A percentile compares a stretch with the other conserved stretches of the same genome.
phyloP scores from a whole-genome alignment of 805 yeast species.

The Zygosaccharomyces pseudorouxii region DNA sequence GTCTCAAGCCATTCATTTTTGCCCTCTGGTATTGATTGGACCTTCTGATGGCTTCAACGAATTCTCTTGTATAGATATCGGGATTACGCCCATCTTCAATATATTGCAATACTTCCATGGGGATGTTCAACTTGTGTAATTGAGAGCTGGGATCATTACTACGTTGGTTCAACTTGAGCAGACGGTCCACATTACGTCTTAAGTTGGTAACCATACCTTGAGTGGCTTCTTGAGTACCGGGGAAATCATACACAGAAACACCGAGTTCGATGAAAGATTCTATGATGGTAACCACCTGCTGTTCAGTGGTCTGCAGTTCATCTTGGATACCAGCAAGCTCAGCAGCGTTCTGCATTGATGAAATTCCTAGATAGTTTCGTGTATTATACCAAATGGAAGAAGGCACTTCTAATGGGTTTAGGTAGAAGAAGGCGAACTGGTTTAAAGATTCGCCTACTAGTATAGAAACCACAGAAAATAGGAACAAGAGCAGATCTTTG shows the following conservation, averaged over 20 bases:
- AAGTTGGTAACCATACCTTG: conserved; percentile 43
- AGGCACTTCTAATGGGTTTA: neutral
- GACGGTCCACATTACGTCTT: conserved; percentile 41
- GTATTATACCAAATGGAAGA: no score
- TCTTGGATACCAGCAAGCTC: conserved; percentile 24
- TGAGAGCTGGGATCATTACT: conserved; percentile 32
- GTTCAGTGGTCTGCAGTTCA: conserved; percentile 29
- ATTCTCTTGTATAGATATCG: conserved; percentile 93
- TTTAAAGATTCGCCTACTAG: no score
- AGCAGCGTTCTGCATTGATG: conserved; percentile 7
- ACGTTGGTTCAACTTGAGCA: conserved; percentile 33
- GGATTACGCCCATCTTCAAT: conserved; percentile 97
- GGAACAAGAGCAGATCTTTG: no score
- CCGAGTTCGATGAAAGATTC: conserved; percentile 88
- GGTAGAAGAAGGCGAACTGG: no score
- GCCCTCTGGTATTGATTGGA: conserved; percentile 87
- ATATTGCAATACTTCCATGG: conserved; percentile 82
- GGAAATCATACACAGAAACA: conserved; percentile 87
- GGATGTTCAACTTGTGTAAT: conserved; percentile 48
- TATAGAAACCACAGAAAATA: no score
- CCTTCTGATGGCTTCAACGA: conserved; percentile 87
- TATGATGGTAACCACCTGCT: conserved; percentile 46
- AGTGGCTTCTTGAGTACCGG: conserved; percentile 79
- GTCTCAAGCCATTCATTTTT: conserved; percentile 63
- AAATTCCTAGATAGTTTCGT: neutral